phyloP scores from a whole-genome alignment of 2,329 filamentous ascomycete genomes.

The Aspergillus hiratsukae region DNA sequence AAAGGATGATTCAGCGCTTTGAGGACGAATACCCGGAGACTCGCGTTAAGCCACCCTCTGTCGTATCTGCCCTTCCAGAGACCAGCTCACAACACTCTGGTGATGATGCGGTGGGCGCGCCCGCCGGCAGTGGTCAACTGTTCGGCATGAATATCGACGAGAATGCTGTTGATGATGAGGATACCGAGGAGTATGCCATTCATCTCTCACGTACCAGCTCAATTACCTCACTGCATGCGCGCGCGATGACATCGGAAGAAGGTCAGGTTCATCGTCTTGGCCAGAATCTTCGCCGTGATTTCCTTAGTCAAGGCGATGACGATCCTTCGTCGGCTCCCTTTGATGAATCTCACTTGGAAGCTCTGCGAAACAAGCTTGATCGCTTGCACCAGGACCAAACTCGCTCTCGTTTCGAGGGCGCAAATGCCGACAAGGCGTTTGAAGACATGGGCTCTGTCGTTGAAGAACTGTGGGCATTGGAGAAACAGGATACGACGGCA shows the following conservation, averaged over 20 bases:
- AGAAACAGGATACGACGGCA: conserved; percentile 40
- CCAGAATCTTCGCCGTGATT: conserved; percentile 61
- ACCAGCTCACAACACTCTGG: conserved; percentile 33
- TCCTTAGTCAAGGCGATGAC: conserved; percentile 46
- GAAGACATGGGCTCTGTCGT: conserved; percentile 42
- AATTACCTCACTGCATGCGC: conserved; percentile 64
- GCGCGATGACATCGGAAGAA: conserved; percentile 63
- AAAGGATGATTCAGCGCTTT: conserved; percentile 90
- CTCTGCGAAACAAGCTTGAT: conserved; percentile 41
- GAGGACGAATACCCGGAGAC: conserved; percentile 96
- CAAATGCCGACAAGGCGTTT: conserved; percentile 38
- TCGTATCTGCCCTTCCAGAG: conserved; percentile 19
- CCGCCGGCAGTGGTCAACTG: conserved; percentile 29
- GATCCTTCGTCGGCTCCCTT: conserved; percentile 26
- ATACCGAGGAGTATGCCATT: conserved; percentile 40
- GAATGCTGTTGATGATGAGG: conserved; percentile 37
- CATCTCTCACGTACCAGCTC: conserved; percentile 57
- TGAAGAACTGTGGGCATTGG: conserved; percentile 41
- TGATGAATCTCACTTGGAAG: conserved; percentile 44
- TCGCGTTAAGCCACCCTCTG: conserved; percentile 44
- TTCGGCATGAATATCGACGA: conserved; percentile 28
- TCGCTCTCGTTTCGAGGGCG: conserved; percentile 34
- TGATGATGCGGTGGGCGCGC: conserved; percentile 22
- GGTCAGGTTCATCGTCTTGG: conserved; percentile 65
- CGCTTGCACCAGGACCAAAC: conserved; percentile 40